phyloP scores from a whole-genome alignment of 176 grass and related monocot species.

The Chrysopogon serrulatus region DNA sequence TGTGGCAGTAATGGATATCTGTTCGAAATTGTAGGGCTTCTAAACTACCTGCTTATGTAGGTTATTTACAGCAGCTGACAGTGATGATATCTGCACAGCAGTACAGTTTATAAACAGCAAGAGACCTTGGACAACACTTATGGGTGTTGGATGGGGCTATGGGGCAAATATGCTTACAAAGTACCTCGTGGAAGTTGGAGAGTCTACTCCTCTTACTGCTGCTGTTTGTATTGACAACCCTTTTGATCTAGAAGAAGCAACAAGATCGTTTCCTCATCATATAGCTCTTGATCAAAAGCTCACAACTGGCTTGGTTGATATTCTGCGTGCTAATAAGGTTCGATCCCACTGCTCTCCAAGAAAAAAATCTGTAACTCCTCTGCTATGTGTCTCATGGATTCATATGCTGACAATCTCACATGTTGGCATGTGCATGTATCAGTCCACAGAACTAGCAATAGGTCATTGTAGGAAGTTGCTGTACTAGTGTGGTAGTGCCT shows the following conservation, averaged over 20 bases:
- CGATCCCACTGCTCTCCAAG: not conserved
- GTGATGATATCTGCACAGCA: slow-evolving; percentile 78
- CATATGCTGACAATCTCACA: not conserved
- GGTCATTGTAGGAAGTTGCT: not conserved
- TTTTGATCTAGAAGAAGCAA: slow-evolving; percentile 89
- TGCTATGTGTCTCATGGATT: not conserved
- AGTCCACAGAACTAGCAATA: not conserved
- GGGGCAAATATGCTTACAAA: slow-evolving; percentile 96
- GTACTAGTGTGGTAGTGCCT: not conserved
- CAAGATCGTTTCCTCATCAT: slow-evolving; percentile 64
- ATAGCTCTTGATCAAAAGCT: slow-evolving; percentile 68
- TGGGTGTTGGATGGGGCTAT: slow-evolving; percentile 80
- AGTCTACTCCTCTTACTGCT: slow-evolving; percentile 84
- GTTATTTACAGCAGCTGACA: slow-evolving; percentile 99
- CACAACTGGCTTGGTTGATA: slow-evolving; percentile 72
- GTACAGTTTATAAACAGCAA: slow-evolving; percentile 59
- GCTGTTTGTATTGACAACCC: slow-evolving; percentile 86
- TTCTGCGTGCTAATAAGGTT: slow-evolving; percentile 89
- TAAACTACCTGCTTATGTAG: slow-evolving; percentile 70
- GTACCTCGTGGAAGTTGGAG: slow-evolving; percentile 88
- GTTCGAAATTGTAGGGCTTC: slow-evolving; percentile 26
- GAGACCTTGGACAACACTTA: slow-evolving; percentile 83
- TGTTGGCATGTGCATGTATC: not conserved
- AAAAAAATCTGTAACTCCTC: not conserved
- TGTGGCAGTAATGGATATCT: slow-evolving; percentile 9